Evolutionary conservation across 139 green algal species (phyloP).

Genomic region (Chlamydomonas sp.): DNA sequence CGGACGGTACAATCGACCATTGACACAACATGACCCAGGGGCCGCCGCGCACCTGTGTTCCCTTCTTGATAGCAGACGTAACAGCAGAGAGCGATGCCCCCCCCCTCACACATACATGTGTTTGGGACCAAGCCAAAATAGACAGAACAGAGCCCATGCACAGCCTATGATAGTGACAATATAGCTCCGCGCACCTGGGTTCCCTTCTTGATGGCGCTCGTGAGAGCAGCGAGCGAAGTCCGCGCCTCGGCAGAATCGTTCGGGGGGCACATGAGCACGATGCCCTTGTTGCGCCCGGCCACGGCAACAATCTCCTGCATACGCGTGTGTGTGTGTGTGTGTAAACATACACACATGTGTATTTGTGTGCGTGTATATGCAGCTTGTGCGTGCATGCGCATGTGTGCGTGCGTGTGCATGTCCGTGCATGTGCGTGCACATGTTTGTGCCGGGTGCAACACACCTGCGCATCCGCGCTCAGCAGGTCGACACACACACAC

Average conservation of each 20-base stretch:
- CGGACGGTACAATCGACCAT: too few species aligned
- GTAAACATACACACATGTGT: not conserved
- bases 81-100: too few species aligned
- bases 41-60: too few species aligned
- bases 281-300: conserved; percentile 33
- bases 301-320: conserved; percentile 28
- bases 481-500: too few species aligned
- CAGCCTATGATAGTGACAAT: too few species aligned
- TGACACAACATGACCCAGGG: too few species aligned
- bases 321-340: not conserved
- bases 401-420: not conserved
- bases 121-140: not conserved
- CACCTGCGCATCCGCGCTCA: too few species aligned
- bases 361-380: not conserved
- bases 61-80: too few species aligned
- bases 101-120: too few species aligned
- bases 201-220: conserved; percentile 60
- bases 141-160: conserved; percentile 1
- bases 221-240: conserved; percentile 55
- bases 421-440: not conserved
- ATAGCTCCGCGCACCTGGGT: conserved; percentile 57
- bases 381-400: not conserved
- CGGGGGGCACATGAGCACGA: conserved; percentile 82
- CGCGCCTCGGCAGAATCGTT: conserved; percentile 42
- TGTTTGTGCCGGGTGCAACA: too few species aligned